Base-by-base conservation (phyloP, 139 green algal species). In the Diplosphaera chodatii region DNA sequence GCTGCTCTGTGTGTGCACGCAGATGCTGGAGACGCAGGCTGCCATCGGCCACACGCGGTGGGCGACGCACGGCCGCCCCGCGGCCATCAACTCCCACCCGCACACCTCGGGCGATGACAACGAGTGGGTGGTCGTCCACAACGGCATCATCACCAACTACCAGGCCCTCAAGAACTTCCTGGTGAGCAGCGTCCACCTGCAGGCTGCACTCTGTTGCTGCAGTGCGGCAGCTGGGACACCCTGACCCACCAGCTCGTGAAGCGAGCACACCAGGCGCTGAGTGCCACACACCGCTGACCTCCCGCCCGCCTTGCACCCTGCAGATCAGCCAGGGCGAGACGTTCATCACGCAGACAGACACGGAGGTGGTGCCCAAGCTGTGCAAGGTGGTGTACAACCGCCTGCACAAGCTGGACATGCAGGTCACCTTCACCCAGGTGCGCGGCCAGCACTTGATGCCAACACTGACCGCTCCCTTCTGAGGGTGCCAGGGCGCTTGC, bases 101-200 rank as follows among this genome's bases (percentile, higher is more conserved):
- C 37, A 48, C 37, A 75, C 86, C 33, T 93, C 87, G 71, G 91
- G 83, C 66, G 63, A 75, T 1, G 82, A 84, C 55, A 81, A 87
- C 67, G 88, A 95, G 73, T 99, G 99, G 76, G 82, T 96, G 29
- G 92, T 99, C 15, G 96, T 99, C 37, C 96, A 99, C 89, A 99
- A 99, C 75, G 95, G 95, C 63, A 99, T 99, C 83, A 98, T 99
- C 87, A 99, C 96, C 48, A 99, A 99, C 88, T 98, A 94, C 84
- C 81, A 88, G 69, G 81, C 91, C 28, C 82, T 97, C 0, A 94
- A 93, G 65, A 84, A 92, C 32, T 96, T 96, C 75, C 78, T 97
- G 83, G 84, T 92, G n/a, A 23, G 22, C 29, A 30, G 29, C 29
- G n/a, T n/a, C n/a, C n/a, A n/a, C n/a, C n/a, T n/a, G n/a, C n/a